Conservation (phyloP, 2,329 filamentous ascomycete species). For the Diaporthe sp. region DNA sequence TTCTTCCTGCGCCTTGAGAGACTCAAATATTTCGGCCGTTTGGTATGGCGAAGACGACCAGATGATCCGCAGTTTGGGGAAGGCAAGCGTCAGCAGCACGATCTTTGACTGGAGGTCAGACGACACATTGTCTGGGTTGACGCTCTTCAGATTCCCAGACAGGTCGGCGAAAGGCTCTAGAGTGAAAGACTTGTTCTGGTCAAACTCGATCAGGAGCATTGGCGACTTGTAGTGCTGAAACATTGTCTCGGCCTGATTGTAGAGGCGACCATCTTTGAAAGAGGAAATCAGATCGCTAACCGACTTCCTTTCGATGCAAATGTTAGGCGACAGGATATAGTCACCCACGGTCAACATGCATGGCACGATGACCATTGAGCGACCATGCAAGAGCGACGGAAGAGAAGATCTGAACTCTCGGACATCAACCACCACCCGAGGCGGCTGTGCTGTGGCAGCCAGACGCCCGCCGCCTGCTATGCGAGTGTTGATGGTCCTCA, state of each 20-base stretch:
- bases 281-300: constrained; percentile 91
- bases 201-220: constrained; percentile 97
- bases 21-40: constrained; percentile 96
- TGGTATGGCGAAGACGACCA: constrained; percentile 96
- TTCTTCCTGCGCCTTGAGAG: constrained; percentile 87
- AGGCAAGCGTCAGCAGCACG: constrained; percentile 91
- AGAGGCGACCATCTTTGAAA: constrained; percentile 91
- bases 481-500: constrained; percentile 95
- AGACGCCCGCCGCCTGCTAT: constrained; percentile 94
- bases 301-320: constrained; percentile 95
- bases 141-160: constrained; percentile 70
- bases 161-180: constrained; percentile 84
- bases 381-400: constrained; percentile 90
- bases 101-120: constrained; percentile 92
- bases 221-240: constrained; percentile 90
- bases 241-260: constrained; percentile 94
- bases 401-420: constrained; percentile 95
- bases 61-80: constrained; percentile 89
- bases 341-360: constrained; percentile 98
- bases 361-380: constrained; percentile 88
- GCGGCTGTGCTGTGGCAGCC: constrained; percentile 85
- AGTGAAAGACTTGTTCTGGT: constrained; percentile 96
- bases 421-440: constrained; percentile 93
- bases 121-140: constrained; percentile 67
- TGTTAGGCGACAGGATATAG: constrained; percentile 91